Evolutionary conservation across 2,329 filamentous ascomycete genomes (phyloP).

Genomic region (Alternaria panax): DNA sequence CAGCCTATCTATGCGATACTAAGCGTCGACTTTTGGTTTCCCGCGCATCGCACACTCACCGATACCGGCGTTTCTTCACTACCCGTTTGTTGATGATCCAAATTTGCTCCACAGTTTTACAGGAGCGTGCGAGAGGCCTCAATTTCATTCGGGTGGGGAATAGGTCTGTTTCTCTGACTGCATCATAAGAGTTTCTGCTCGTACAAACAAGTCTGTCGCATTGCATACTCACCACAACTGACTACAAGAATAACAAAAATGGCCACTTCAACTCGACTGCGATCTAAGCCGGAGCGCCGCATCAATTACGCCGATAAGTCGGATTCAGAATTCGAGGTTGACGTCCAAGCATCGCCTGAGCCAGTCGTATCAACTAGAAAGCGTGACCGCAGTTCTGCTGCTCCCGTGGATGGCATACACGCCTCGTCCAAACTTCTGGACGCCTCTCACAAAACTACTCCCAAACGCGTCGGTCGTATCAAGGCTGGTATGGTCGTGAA

Average conservation of each 20-base stretch:
- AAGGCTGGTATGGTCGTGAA: slow-evolving; percentile 6
- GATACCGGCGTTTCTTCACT: not conserved
- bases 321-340: not conserved
- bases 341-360: not conserved
- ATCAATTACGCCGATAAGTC: slow-evolving; percentile 8
- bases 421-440: not conserved
- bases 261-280: slow-evolving; percentile 20
- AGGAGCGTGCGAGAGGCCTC: not conserved
- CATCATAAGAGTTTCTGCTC: not conserved
- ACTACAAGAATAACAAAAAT: slow-evolving; percentile 10
- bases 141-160: not conserved
- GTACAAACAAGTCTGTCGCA: not conserved
- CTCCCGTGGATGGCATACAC: not conserved
- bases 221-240: not conserved
- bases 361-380: not conserved
- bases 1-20: not conserved
- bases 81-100: not conserved
- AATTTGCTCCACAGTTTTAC: not conserved
- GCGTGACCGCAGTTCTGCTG: not conserved
- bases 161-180: not conserved
- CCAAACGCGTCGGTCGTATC: slow-evolving; percentile 4
- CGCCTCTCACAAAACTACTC: not conserved
- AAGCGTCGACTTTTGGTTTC: not conserved
- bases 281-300: slow-evolving; percentile 7
- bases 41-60: not conserved